Evolutionary conservation across 441 rosid species (phyloP).

Genomic region (Arabidopsis lyrata): DNA sequence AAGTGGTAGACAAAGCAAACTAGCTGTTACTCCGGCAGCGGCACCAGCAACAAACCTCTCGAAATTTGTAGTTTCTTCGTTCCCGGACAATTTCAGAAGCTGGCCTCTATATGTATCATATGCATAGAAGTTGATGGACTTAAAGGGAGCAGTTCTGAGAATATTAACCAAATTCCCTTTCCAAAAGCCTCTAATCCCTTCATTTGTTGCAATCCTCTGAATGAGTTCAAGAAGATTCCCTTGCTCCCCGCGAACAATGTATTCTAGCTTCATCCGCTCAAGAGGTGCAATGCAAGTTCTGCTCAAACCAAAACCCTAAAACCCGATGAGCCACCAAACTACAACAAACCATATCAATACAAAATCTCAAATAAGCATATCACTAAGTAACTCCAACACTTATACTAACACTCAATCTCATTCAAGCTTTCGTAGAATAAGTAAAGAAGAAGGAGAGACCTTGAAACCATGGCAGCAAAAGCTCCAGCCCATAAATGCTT

Average conservation of each 20-base stretch:
- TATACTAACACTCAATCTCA: not conserved
- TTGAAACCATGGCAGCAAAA: slow-evolving; percentile 91
- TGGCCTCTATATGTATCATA: slow-evolving; percentile 82
- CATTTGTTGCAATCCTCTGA: slow-evolving; percentile 61
- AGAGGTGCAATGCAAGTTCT: slow-evolving; percentile 93
- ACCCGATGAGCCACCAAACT: slow-evolving; percentile 46
- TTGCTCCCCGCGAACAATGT: slow-evolving; percentile 80
- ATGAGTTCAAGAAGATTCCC: slow-evolving; percentile 63
- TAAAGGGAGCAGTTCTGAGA: slow-evolving; percentile 94
- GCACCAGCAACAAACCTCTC: slow-evolving; percentile 96
- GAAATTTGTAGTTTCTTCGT: slow-evolving; percentile 76
- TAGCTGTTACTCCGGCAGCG: slow-evolving; percentile 90
- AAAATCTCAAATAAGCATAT: not conserved
- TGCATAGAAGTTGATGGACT: slow-evolving; percentile 92
- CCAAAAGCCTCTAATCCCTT: slow-evolving; percentile 93
- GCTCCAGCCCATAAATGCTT: slow-evolving; percentile 96
- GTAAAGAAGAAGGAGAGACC: slow-evolving; percentile 54
- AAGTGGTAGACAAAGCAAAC: slow-evolving; percentile 87
- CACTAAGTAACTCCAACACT: slow-evolving; percentile 24
- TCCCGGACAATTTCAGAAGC: slow-evolving; percentile 66
- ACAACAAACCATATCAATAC: slow-evolving; percentile 32
- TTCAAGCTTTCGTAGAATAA: not conserved
- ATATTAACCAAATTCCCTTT: slow-evolving; percentile 90
- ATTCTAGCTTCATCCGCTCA: slow-evolving; percentile 91
- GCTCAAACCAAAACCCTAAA: slow-evolving; percentile 45